Base-by-base conservation (phyloP, 352 stramenopile genomes). In the Pythium myriotylum region DNA sequence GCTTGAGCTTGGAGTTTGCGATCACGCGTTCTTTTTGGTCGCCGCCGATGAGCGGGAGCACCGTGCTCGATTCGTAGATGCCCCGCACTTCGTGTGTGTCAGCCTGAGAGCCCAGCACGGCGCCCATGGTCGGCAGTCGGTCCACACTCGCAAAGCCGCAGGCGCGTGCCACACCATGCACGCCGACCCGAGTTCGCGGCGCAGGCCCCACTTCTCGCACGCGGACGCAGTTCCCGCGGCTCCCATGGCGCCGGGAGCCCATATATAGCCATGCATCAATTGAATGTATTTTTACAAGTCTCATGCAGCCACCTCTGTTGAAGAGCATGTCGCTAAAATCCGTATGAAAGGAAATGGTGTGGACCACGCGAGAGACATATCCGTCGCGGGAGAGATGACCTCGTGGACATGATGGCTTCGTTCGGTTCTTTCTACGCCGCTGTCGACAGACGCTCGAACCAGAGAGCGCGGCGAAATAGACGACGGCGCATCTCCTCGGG, bases 21-120 rank as follows among this genome's bases (percentile, higher is more conserved):
- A 86, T 72, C 19, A 89, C 74, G n/a, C 70, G 64, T 35, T 89
- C 70, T 27, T 67, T 68, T 17, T 74, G 71, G 33, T 88, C 76
- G 13, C 66, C 62, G 16, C 77, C 77, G 39, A 91, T 84, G 33
- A 91, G 68, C 33, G 85, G 76, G 45, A 91, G 65, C 40, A 91
- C 76, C 19, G 80, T 84, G 23, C 77, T 87, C 7, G 60, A 64
- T 17, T 89, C 77, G 46, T 85, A 91, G 13, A 91, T 59, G 20
- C 60, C 60, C 14, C 63, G 55, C 57, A 89, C 63, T 58, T 87
- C 75, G 23, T 69, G 57, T 20, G 56, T 56, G 42, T 69, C 72
- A 22, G 59, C 58, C 46, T 79, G 71, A 17, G 65, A 79, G 41
- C 78, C 65, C 43, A 82, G 84, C 53, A 83, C 67, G 19, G 65